phyloP scores from a whole-genome alignment of 257 asterid genomes.

The Fraxinus excelsior region DNA sequence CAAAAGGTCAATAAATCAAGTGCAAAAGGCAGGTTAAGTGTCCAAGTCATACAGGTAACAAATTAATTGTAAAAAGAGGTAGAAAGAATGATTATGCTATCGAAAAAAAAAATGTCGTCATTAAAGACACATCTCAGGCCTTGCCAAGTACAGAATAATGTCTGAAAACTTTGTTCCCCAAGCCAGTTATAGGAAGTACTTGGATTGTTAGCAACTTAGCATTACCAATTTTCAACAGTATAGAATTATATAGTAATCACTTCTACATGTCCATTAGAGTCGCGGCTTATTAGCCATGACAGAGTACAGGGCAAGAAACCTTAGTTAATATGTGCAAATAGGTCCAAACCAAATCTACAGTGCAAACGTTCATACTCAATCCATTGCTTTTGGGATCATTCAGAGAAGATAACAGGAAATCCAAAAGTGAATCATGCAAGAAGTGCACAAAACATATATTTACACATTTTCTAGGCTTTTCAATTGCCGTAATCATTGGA shows the following conservation, averaged over 20 bases:
- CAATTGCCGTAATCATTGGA: neutral
- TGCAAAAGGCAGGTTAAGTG: conserved; percentile 1
- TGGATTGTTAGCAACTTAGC: neutral
- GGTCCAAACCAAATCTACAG: neutral
- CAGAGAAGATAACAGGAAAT: neutral
- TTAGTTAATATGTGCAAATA: neutral
- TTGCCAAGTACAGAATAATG: neutral
- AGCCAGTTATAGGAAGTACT: neutral
- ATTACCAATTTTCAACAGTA: neutral
- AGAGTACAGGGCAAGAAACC: neutral
- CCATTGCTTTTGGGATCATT: neutral
- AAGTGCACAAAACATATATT: neutral
- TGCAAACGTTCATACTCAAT: neutral
- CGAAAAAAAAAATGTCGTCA: neutral
- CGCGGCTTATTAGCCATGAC: neutral
- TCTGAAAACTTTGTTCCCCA: neutral
- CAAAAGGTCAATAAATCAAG: conserved; percentile 8
- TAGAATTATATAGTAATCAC: neutral
- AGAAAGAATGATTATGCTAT: neutral
- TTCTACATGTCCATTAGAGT: neutral
- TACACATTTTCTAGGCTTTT: neutral
- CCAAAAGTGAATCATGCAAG: neutral
- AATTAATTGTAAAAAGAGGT: neutral
- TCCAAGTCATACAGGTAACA: conserved; percentile 12
- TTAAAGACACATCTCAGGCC: neutral